Evolutionary conservation across 129 eudicot species (phyloP).

Genomic region (Artemisia tridentata): DNA sequence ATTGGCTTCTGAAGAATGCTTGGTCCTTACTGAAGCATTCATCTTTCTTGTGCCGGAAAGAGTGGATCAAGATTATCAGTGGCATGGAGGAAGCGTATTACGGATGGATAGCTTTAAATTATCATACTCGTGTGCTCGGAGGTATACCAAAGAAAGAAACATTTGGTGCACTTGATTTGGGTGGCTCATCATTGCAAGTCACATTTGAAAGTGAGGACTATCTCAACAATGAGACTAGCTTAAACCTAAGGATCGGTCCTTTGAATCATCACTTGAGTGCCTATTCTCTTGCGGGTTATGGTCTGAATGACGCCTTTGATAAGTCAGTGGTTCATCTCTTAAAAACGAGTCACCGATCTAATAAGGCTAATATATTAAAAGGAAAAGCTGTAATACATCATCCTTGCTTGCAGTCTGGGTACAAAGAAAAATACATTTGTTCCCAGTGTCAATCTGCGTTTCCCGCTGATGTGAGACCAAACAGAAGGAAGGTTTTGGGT

Average conservation of each 20-base stretch:
- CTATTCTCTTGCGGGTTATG: conserved; percentile 89
- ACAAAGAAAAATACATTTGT: conserved; percentile 68
- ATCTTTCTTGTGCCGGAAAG: conserved; percentile 66
- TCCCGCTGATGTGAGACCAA: conserved; percentile 27
- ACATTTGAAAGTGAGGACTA: conserved; percentile 74
- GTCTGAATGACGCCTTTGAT: conserved; percentile 96
- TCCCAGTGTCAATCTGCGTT: conserved; percentile 60
- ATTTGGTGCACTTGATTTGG: conserved; percentile 95
- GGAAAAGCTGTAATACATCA: conserved; percentile 67
- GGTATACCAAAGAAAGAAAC: conserved; percentile 68
- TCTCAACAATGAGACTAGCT: conserved; percentile 53
- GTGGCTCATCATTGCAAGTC: conserved; percentile 94
- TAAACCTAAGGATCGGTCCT: conserved; percentile 75
- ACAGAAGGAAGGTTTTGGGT: conserved; percentile 28
- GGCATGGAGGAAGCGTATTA: conserved; percentile 99
- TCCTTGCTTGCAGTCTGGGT: conserved; percentile 89
- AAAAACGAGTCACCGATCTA: conserved; percentile 42
- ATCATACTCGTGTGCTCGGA: conserved; percentile 72
- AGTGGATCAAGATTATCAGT: conserved; percentile 82
- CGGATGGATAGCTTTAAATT: conserved; percentile 96
- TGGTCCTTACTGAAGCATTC: conserved; percentile 79
- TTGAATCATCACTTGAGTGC: conserved; percentile 89
- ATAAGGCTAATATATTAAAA: conserved; percentile 31
- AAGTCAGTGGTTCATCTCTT: conserved; percentile 84
- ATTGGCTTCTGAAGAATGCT: conserved; percentile 77